Evolutionary conservation across 179 eudicot species (phyloP), one percentile per base, ranked within the genome.

Genomic region (Nepenthes alata): DNA sequence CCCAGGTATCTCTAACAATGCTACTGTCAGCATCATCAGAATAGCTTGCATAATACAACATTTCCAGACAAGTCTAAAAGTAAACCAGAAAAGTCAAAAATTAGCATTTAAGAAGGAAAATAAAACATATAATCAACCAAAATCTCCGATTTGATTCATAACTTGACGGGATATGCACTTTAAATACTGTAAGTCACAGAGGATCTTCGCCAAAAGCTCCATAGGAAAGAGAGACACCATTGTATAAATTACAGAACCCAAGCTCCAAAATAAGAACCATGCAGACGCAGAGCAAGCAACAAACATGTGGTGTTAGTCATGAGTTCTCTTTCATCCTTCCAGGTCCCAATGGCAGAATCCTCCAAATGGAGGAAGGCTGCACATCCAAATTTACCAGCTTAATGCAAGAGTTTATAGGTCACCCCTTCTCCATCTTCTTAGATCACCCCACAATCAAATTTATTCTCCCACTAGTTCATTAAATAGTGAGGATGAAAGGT

Each of bases 1-100:
- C 97, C 98, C 98, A 93, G 5, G 84, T 85, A 77, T 93, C 98
- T 75, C 88, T 74, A 50, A 83, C 77, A 58, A 85, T 83, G 71
- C 89, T 87, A 69, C 87, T 85, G 75, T 93, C 98, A 64, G 97
- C 81, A 77, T 93, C 98, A 59, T 95, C 97, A 50, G 96, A 87
- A 74, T 89, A 85, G 83, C 81, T 89, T 37, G 97, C 98, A 63
- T 87, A 93, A 72, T 93, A 85, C 75, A 93, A 72, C 89, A 93
- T 89, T 78, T 89, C 88, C 49, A 93, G 80, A 63, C 98, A 93
- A 47, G 83, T 78, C 97, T 93, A 89, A 39, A 59, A 73, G 47
- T 5, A 64, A 56, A 53, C 35, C 7, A 55, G 16, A 54, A 10
- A 65, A 14, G 12, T 51, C 60, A 38, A 48, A 44, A 47, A 49